These are phyloP conservation scores for Myrmaecium sp. DNA, from an alignment of 2,329 filamentous ascomycete genomes.

Conservation along the genomic window DNA sequence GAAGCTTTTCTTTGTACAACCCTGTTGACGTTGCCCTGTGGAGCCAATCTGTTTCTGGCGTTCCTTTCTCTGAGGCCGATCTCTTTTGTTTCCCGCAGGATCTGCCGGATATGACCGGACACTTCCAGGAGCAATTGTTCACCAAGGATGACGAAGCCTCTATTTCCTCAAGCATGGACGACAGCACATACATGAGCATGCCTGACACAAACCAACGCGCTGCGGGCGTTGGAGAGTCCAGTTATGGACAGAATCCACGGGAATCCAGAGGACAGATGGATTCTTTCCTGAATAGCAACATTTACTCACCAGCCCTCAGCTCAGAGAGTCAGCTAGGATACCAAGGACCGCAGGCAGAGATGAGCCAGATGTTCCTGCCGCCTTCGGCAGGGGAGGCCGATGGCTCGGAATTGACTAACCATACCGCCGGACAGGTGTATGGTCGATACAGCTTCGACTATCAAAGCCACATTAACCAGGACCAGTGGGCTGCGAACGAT, in stretches of 20 bases:
- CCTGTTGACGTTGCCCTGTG: constrained; percentile 22
- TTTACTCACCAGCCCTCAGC: constrained; percentile 20
- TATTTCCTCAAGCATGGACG: constrained; percentile 22
- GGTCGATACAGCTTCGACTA: constrained; percentile 6
- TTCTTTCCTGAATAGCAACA: constrained; percentile 14
- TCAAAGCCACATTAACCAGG: constrained; percentile 3
- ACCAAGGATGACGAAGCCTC: constrained; percentile 20
- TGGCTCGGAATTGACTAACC: constrained; percentile 18
- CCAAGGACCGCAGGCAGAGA: constrained; percentile 14
- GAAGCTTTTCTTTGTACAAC: constrained; percentile 15
- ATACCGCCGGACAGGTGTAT: constrained; percentile 19
- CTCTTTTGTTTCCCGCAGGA: constrained; percentile 17
- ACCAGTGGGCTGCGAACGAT: constrained; percentile 12
- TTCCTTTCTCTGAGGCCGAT: constrained; percentile 16
- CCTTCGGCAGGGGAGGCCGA: constrained; percentile 12
- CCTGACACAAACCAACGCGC: constrained; percentile 17
- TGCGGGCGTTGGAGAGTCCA: constrained; percentile 10
- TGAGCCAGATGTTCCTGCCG: constrained; percentile 17
- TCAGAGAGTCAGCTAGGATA: constrained; percentile 18
- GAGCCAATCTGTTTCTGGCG: constrained; percentile 21
- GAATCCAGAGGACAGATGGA: constrained; percentile 13
- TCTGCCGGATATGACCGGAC: constrained; percentile 16
- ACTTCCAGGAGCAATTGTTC: constrained; percentile 15
- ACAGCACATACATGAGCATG: constrained; percentile 25
- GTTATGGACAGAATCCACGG: constrained; percentile 12